phyloP scores from a whole-genome alignment of 176 grass and related monocot genomes.

The Coix lacrymajobi region DNA sequence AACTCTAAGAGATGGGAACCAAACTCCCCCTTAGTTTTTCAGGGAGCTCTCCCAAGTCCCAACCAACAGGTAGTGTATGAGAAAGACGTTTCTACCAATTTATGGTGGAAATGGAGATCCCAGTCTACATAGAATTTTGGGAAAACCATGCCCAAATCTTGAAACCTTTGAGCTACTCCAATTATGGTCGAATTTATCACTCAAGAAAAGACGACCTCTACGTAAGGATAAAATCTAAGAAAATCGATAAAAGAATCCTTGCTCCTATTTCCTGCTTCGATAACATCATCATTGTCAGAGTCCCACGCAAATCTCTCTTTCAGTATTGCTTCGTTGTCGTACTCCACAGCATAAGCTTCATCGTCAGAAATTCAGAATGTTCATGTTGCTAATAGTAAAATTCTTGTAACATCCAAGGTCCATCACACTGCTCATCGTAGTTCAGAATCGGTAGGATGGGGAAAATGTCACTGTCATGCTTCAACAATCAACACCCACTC shows the following conservation, averaged over 20 bases:
- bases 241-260: not conserved
- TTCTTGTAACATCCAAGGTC: too few relatives aligned
- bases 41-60: not conserved
- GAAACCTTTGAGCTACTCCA: constrained; percentile 22
- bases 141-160: constrained; percentile 18
- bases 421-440: too few relatives aligned
- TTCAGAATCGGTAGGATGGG: too few relatives aligned
- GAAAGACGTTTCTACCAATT: not conserved
- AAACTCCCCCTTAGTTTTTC: too few relatives aligned
- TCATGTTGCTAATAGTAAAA: not conserved
- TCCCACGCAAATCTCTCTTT: constrained; percentile 6
- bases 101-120: not conserved
- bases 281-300: constrained; percentile 11
- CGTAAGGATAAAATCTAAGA: constrained; percentile 16
- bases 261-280: not conserved
- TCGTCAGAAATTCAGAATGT: too few relatives aligned
- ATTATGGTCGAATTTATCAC: not conserved
- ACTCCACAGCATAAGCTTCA: not conserved
- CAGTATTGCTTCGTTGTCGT: not conserved
- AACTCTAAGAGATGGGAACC: too few relatives aligned
- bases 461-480: too few relatives aligned
- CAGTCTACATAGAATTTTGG: not conserved
- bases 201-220: constrained; percentile 8
- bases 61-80: constrained; percentile 10
- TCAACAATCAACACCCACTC: too few relatives aligned